phyloP scores from a whole-genome alignment of 805 yeast genomes.

The Soucietia sequanensis region DNA sequence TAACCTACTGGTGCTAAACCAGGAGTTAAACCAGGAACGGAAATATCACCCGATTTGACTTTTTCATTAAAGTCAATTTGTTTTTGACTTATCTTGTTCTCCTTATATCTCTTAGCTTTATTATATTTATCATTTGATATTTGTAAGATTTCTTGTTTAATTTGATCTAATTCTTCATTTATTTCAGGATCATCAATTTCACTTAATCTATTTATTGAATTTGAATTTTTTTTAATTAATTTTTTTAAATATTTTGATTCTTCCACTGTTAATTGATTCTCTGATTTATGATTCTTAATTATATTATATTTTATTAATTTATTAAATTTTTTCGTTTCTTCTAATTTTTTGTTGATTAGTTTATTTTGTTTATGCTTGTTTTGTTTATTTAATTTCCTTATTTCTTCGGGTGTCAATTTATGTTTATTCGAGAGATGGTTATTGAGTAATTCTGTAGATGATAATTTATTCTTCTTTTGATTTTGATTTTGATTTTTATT shows the following conservation, averaged over 20 bases:
- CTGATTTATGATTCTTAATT: slow-evolving; percentile 31
- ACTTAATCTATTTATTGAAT: slow-evolving; percentile 23
- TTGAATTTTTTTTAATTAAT: slow-evolving; percentile 36
- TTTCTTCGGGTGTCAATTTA: slow-evolving; percentile 10
- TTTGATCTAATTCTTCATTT: slow-evolving; percentile 27
- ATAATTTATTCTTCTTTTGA: slow-evolving; percentile 2
- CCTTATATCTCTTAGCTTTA: slow-evolving; percentile 25
- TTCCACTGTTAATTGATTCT: slow-evolving; percentile 23
- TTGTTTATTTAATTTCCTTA: slow-evolving; percentile 17
- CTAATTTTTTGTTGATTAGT: slow-evolving; percentile 25
- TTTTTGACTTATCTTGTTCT: slow-evolving; percentile 23
- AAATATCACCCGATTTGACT: slow-evolving; percentile 41
- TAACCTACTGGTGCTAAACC: slow-evolving; percentile 82
- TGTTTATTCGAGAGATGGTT: slow-evolving; percentile 13
- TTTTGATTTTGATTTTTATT: not conserved
- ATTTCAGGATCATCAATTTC: slow-evolving; percentile 32
- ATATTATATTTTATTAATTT: slow-evolving; percentile 38
- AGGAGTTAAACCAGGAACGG: slow-evolving; percentile 71
- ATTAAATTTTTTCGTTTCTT: slow-evolving; percentile 29
- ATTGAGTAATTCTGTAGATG: slow-evolving; percentile 18
- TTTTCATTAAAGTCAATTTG: slow-evolving; percentile 33
- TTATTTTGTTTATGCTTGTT: slow-evolving; percentile 20
- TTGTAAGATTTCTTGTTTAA: slow-evolving; percentile 26
- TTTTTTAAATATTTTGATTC: slow-evolving; percentile 39
- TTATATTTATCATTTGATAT: slow-evolving; percentile 19